phyloP scores from a whole-genome alignment of 202 grass and related monocot genomes.

The Miscanthus sacchariflorus region DNA sequence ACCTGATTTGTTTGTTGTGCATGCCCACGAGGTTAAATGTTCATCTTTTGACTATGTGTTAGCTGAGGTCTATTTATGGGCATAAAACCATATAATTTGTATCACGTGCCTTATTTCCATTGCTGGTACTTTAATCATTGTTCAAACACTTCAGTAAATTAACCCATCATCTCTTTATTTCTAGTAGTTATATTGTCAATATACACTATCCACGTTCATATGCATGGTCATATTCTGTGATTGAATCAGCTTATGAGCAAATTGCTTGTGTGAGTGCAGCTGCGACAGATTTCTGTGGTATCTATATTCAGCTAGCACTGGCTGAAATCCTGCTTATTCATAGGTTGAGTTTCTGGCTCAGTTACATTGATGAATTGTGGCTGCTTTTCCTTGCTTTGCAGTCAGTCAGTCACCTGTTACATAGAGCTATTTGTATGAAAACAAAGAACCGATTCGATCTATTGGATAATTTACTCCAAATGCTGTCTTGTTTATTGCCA shows the following conservation, averaged over 20 bases:
- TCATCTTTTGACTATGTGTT: slow-evolving; percentile 23
- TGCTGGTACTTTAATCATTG: not conserved
- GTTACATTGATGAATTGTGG: not conserved
- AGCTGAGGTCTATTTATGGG: slow-evolving; percentile 2
- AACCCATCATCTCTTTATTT: not conserved
- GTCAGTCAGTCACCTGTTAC: not conserved
- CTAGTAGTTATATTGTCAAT: not conserved
- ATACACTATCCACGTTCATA: not conserved
- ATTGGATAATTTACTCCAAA: slow-evolving; percentile 30
- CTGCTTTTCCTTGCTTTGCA: slow-evolving; percentile 11
- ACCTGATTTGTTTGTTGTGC: slow-evolving; percentile 17
- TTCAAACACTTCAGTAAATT: not conserved
- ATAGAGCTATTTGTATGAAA: slow-evolving; percentile 12
- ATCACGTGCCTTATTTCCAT: not conserved
- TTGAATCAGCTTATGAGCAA: slow-evolving; percentile 35
- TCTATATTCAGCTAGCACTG: slow-evolving; percentile 20
- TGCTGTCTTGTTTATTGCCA: not conserved
- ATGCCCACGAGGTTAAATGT: slow-evolving; percentile 6
- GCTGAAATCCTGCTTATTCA: not conserved
- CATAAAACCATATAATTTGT: not conserved
- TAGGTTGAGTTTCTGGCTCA: not conserved
- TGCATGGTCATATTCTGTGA: slow-evolving; percentile 12
- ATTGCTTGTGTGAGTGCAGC: not conserved
- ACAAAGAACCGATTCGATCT: not conserved
- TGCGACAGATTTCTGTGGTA: slow-evolving; percentile 8